phyloP scores from a whole-genome alignment of 2,329 filamentous ascomycete genomes.

The Colletotrichum destructivum region DNA sequence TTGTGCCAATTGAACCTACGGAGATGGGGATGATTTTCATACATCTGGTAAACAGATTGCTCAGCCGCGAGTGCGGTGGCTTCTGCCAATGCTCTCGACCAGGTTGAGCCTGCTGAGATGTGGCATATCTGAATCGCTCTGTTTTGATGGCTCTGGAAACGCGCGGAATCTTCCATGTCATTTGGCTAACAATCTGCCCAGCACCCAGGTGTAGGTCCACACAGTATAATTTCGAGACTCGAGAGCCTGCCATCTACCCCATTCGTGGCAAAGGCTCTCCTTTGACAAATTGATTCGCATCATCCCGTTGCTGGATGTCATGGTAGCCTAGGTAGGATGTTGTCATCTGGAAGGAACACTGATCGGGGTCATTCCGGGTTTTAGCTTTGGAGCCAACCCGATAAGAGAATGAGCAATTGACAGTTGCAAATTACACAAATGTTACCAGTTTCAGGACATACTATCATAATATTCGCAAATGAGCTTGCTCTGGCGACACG shows the following conservation, averaged over 20 bases:
- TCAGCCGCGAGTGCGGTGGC: conserved; percentile 42
- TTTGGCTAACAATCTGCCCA: conserved; percentile 23
- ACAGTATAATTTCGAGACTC: background rate
- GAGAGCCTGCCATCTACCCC: background rate
- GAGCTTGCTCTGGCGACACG: background rate
- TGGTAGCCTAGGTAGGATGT: background rate
- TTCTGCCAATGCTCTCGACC: conserved; percentile 35
- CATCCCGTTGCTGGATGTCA: background rate
- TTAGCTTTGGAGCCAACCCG: no score
- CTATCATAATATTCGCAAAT: no score
- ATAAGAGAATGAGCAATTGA: no score
- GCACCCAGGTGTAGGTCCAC: conserved; percentile 29
- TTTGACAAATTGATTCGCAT: background rate
- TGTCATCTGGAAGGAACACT: background rate
- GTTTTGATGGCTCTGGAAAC: conserved; percentile 22
- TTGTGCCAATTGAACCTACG: background rate
- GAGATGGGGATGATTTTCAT: conserved; percentile 37
- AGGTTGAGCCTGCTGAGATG: conserved; percentile 43
- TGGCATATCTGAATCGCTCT: conserved; percentile 43
- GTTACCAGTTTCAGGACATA: no score
- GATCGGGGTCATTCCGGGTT: background rate
- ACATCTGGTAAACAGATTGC: conserved; percentile 44
- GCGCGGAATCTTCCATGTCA: conserved; percentile 32
- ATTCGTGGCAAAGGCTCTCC: no score
- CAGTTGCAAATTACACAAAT: no score